phyloP scores from a whole-genome alignment of 805 yeast species.

The Hyphopichia homilentoma region DNA sequence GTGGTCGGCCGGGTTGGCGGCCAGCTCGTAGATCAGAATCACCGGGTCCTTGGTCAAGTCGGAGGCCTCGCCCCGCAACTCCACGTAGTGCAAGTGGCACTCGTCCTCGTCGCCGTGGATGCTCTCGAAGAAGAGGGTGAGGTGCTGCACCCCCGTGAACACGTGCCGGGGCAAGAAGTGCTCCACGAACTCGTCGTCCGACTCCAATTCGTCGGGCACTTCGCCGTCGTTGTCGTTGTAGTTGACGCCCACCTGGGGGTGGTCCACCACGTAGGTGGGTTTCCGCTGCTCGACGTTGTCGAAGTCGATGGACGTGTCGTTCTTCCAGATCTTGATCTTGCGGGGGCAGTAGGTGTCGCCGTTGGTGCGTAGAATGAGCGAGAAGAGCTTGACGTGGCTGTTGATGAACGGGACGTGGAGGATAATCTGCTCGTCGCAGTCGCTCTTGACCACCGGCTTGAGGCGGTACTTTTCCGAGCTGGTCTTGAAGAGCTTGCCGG shows the following conservation, averaged over 20 bases:
- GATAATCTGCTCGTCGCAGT: conserved; percentile 78
- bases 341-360: conserved; percentile 66
- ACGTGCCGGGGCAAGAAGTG: conserved; percentile 73
- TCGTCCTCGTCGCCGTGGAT: conserved; percentile 56
- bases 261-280: conserved; percentile 51
- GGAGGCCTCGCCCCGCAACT: conserved; percentile 70
- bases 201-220: conserved; percentile 26
- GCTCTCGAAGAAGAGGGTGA: conserved; percentile 66
- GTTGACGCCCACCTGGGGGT: conserved; percentile 59
- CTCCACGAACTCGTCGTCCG: conserved; percentile 63
- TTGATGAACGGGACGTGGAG: conserved; percentile 72
- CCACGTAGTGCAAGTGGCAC: conserved; percentile 63
- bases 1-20: conserved; percentile 92
- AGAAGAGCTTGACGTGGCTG: conserved; percentile 68
- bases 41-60: conserved; percentile 65
- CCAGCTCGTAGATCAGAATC: conserved; percentile 77
- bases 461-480: conserved; percentile 47
- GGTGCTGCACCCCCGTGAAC: conserved; percentile 64
- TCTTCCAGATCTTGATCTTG: conserved; percentile 67
- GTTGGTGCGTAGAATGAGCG: conserved; percentile 65
- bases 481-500: conserved; percentile 50
- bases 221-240: conserved; percentile 38
- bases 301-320: conserved; percentile 68
- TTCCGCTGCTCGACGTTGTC: conserved; percentile 49
- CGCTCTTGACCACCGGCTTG: conserved; percentile 53